Evolutionary conservation across 2,329 filamentous ascomycete species (phyloP), one percentile per base, ranked within the genome.

Genomic region (Sclerotinia minor): DNA sequence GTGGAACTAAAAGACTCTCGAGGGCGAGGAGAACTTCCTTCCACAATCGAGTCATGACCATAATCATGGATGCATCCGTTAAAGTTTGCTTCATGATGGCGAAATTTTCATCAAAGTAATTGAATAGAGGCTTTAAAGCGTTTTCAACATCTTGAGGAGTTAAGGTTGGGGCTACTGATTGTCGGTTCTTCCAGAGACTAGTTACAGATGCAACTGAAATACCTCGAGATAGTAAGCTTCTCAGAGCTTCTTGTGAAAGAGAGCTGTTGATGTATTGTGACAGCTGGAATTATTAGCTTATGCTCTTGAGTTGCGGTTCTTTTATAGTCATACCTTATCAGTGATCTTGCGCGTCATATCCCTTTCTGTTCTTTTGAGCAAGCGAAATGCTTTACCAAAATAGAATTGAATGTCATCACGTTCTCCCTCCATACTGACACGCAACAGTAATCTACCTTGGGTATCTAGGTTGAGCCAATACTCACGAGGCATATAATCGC

Each of bases 291-390:
- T 9, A 26, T 69, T 67, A 71, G 69, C 13, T 52, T n/a, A 49
- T 38, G 55, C 68, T 53, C 19, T 65, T 29, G 21, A 71, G 17
- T 50, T 58, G n/a, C 24, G 59, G 29, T 58, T 52, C 19, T 47
- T 45, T 32, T 55, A 35, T 15, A 64, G 45, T 64, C 61, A 71
- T 82, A 93, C 92, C 89, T 99, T 99, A 81, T 98, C 95, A 9
- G 95, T 98, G 75, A 98, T 95, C 80, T 94, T 96, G 70, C 95
- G 88, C 66, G 96, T 96, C 95, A 99, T 99, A 78, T 99, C 95
- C 75, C 94, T 87, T 80, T 99, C 94, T 0, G 94, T 96, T 72
- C 95, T 88, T 83, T 98, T 98, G 73, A 99, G 83, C 69, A 94
- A 92, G 58, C 95, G 87, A 81, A 99, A 99, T 35, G 95, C 92